Percentiles rank a stretch among this genome's conserved stretches.
phyloP scores from a whole-genome alignment of 768 basidiomycete species.

The Termitomyces sp. region DNA sequence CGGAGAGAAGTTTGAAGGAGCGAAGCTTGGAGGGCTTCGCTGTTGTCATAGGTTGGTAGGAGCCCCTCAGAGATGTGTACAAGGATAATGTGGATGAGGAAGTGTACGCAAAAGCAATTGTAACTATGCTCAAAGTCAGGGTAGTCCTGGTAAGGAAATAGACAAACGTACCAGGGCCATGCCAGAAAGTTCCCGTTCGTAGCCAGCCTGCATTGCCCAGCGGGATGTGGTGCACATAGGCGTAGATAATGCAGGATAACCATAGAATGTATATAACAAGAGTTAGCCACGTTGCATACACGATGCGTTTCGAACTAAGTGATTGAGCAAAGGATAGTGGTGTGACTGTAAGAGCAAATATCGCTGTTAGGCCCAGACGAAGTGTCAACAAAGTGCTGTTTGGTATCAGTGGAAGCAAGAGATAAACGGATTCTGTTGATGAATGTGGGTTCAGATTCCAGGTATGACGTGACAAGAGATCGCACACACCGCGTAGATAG shows the following conservation, averaged over 20 bases:
- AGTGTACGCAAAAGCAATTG: constrained; percentile 61
- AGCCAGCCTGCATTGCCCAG: constrained; percentile 31
- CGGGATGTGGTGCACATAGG: constrained; percentile 46
- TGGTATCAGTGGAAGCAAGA: constrained; percentile 46
- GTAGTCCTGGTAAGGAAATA: neutral
- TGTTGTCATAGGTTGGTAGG: constrained; percentile 32
- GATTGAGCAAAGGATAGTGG: constrained; percentile 55
- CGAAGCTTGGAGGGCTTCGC: constrained; percentile 43
- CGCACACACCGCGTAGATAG: constrained; percentile 62
- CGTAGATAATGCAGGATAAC: constrained; percentile 51
- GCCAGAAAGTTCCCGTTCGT: constrained; percentile 53
- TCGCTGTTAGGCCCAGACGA: constrained; percentile 35
- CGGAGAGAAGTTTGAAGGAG: constrained; percentile 58
- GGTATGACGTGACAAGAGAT: constrained; percentile 2
- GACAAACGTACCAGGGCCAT: constrained; percentile 53
- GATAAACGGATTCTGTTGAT: constrained; percentile 50
- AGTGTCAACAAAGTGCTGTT: constrained; percentile 28
- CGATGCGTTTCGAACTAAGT: constrained; percentile 47
- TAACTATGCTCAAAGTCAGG: constrained; percentile 33
- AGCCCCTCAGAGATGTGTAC: constrained; percentile 55
- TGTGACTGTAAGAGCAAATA: constrained; percentile 39
- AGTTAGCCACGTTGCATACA: constrained; percentile 59
- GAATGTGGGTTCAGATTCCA: constrained; percentile 9
- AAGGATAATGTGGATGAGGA: constrained; percentile 63
- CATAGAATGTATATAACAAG: constrained; percentile 57